Evolutionary conservation across 2,329 filamentous ascomycete species (phyloP), one percentile per base, ranked within the genome.

Genomic region (Ophiocordyceps camponoti-rufipedis): DNA sequence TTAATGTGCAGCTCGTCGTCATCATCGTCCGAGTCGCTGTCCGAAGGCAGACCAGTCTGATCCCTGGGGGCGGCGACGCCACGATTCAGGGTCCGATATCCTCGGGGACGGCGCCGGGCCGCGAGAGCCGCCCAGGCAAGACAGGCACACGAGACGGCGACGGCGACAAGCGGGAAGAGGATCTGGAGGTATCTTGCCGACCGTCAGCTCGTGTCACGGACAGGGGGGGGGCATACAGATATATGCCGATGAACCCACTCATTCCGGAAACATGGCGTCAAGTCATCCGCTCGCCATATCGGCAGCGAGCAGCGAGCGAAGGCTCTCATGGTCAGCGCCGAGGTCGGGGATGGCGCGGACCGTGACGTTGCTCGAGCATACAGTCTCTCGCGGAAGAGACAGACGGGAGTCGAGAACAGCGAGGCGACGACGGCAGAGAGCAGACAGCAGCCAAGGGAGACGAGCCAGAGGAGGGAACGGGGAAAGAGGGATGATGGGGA

Each of bases 91-190:
- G 64, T 61, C 47, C 72, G 69, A 65, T 88, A 86, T 44, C 68
- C 68, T 51, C 70, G 62, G 50, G 65, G 57, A 48, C 53, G 53
- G 63, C 70, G 73, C 52, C 66, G 64, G 50, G 71, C 60, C 49
- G 68, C 66, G 47, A 71, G 72, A 48, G 69, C 66, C 56, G 80
- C 76, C 53, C 72, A 58, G 48, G 72, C 53, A 47, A 94, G 72
- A 53, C 78, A 70, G 45, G 83, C 58, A 52, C 88, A 60, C 7
- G 91, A 96, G 28, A 82, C 54, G 50, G 65, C 72, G 61, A 87
- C 75, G 47, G 82, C 70, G 49, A 80, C 65, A 49, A 91, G 67
- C 46, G 91, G 91, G 46, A 96, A 71, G 42, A 94, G 68, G 49
- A 85, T 77, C 62, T 85, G 80, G 41, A 65, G 60, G 47, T 62